Evolutionary conservation across 1,284 basidiomycete genomes (phyloP).

Genomic region (Mrakiaceae sp.): DNA sequence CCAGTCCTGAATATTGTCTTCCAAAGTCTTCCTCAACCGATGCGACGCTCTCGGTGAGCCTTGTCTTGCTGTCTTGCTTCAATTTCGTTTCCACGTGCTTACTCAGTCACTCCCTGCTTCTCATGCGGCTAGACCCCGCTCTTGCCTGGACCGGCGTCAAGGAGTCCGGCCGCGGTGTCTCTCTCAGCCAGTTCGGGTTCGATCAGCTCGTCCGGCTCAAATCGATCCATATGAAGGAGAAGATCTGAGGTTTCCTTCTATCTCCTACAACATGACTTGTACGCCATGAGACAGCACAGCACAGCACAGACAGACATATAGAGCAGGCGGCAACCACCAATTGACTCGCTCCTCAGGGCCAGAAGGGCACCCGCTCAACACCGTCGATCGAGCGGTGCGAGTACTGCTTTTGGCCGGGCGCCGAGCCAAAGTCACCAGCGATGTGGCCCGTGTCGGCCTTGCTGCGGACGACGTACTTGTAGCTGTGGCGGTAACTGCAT

Average conservation of each 20-base stretch:
- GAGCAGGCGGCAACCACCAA: too few species aligned
- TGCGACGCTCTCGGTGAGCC: slow-evolving; percentile 54
- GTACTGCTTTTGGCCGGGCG: slow-evolving; percentile 55
- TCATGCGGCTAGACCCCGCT: slow-evolving; percentile 52
- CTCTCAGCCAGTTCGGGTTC: slow-evolving; percentile 65
- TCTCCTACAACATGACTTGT: not conserved
- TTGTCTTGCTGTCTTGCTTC: too few species aligned
- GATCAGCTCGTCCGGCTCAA: slow-evolving; percentile 33
- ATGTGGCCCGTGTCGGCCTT: slow-evolving; percentile 59
- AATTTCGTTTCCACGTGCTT: too few species aligned
- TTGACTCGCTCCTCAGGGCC: too few species aligned
- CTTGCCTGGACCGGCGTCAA: slow-evolving; percentile 90
- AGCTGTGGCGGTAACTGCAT: slow-evolving; percentile 28
- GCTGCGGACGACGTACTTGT: slow-evolving; percentile 84
- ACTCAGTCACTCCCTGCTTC: too few species aligned
- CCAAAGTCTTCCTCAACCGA: slow-evolving; percentile 75
- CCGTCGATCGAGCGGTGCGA: slow-evolving; percentile 45
- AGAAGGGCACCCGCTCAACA: too few species aligned
- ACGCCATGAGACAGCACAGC: too few species aligned
- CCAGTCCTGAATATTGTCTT: not conserved
- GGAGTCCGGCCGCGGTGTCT: slow-evolving; percentile 80
- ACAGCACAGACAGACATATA: too few species aligned
- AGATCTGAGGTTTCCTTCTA: not conserved
- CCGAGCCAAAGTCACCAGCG: slow-evolving; percentile 63
- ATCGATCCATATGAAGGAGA: slow-evolving; percentile 23